phyloP scores from a whole-genome alignment of 2,329 filamentous ascomycete species.

The Diaporthe batatas region DNA sequence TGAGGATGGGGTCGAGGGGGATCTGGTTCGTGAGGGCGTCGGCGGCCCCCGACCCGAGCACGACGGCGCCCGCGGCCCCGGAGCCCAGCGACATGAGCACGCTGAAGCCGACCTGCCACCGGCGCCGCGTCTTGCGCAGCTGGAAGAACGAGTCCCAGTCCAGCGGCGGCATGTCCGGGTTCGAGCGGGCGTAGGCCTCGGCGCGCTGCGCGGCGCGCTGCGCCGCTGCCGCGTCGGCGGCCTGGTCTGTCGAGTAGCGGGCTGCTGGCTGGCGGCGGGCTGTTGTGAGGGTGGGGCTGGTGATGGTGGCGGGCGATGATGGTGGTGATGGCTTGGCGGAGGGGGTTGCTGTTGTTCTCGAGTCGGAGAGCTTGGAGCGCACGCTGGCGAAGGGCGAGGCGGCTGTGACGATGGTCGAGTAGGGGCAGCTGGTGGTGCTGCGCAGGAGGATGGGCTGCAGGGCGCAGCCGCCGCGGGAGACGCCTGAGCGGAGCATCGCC shows the following conservation, averaged over 20 bases:
- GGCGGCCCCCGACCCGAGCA: constrained; percentile 78
- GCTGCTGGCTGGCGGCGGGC: constrained; percentile 41
- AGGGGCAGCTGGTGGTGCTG: constrained; percentile 48
- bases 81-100: constrained; percentile 73
- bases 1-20: constrained; percentile 88
- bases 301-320: constrained; percentile 42
- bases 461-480: constrained; percentile 47
- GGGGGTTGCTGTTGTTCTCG: constrained; percentile 41
- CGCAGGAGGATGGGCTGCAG: constrained; percentile 48
- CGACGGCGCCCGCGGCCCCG: constrained; percentile 72
- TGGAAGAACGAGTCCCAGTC: constrained; percentile 95
- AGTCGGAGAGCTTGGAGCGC: constrained; percentile 43
- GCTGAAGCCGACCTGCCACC: constrained; percentile 85
- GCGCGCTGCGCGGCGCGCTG: constrained; percentile 46
- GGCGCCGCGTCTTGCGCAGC: constrained; percentile 86
- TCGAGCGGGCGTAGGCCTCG: constrained; percentile 40
- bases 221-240: constrained; percentile 45
- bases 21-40: constrained; percentile 79
- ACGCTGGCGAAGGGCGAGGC: constrained; percentile 43
- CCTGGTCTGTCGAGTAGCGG: constrained; percentile 43
- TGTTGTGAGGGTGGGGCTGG: no score
- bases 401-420: constrained; percentile 47
- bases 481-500: constrained; percentile 51
- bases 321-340: constrained; percentile 45
- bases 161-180: constrained; percentile 59